Conservation (phyloP, 768 basidiomycete genomes). For the Crucibulum laeve region DNA sequence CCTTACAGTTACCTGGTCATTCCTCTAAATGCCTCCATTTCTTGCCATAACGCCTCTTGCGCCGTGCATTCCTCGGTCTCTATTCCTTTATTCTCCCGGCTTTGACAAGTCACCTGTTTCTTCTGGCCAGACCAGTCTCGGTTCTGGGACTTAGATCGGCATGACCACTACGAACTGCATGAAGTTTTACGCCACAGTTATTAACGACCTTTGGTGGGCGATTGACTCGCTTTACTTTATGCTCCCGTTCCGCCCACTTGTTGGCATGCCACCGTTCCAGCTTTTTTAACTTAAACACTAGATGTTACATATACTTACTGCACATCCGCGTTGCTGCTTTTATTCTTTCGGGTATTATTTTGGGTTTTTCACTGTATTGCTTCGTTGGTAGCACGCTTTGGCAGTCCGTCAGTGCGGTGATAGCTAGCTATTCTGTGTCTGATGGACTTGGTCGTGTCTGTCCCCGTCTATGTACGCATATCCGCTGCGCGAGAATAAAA, state of each 20-base stretch:
- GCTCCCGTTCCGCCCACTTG: no score
- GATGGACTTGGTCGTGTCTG: conserved; percentile 11
- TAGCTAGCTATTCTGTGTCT: conserved; percentile 3
- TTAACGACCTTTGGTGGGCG: conserved; percentile 1
- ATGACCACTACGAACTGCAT: background rate
- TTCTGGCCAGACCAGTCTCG: background rate
- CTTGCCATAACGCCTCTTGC: conserved; percentile 7
- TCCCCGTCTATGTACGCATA: conserved; percentile 2
- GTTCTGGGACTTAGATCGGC: background rate
- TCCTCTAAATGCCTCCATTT: conserved; percentile 17
- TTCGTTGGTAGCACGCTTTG: background rate
- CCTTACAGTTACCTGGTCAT: conserved; percentile 32
- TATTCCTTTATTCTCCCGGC: background rate
- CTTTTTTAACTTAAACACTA: no score
- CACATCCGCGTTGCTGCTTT: no score
- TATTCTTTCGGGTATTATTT: no score
- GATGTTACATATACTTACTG: no score
- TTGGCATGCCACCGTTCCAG: no score
- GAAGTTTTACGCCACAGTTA: background rate
- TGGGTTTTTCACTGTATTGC: background rate
- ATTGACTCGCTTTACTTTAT: background rate
- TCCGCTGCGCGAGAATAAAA: conserved; percentile 12
- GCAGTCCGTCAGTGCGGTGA: no score
- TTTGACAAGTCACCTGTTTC: background rate
- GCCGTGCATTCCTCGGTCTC: conserved; percentile 7